Evolutionary conservation across 2,329 filamentous ascomycete genomes (phyloP), one percentile per base, ranked within the genome.

Genomic region (Colletotrichum sp.): DNA sequence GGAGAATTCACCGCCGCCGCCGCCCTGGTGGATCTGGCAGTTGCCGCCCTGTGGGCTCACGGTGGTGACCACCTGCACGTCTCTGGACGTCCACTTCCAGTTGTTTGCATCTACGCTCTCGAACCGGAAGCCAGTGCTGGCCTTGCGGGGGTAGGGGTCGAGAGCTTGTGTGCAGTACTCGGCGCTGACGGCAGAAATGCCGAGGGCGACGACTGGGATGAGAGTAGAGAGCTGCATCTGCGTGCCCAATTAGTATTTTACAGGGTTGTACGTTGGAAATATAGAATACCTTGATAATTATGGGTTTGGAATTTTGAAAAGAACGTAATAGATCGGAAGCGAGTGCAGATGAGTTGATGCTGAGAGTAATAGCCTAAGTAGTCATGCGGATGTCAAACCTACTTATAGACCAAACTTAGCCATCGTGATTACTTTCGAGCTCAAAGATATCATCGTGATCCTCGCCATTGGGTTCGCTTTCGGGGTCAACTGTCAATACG

Each of bases 11-110:
- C 63, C 69, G 62, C 69, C 69, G 28, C 69, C 62, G 52, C 69
- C 69, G 9, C 69, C 69, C 36, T 72, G 69, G 62, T 68, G 69
- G 12, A 72, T 7, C 26, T 68, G 62, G 18, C 69, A 72, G 34
- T 28, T 61, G 6, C 26, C 48, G 30, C 32, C 12, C 14, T 30
- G 16, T 7, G 34, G 58, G 28, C 43, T 64, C 7, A 72, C 18
- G n/a, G 69, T 68, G 26, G 63, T 68, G 21, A 61, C 36, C 8
- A 67, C 62, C n/a, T 61, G 48, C 24, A 61, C 14, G 18, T 72
- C 69, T 8, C 62, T 36, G 14, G 69, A 72, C 4, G 34, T n/a
- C 69, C 69, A 68, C 28, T 67, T 34, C 69, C 69, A 72, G 52
- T 34, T 12, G 21, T 59, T 52, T 13, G 28, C 21, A 21, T 72